Base-by-base conservation (phyloP, 2,329 filamentous ascomycete species). In the Exophiala dermatitidis region DNA sequence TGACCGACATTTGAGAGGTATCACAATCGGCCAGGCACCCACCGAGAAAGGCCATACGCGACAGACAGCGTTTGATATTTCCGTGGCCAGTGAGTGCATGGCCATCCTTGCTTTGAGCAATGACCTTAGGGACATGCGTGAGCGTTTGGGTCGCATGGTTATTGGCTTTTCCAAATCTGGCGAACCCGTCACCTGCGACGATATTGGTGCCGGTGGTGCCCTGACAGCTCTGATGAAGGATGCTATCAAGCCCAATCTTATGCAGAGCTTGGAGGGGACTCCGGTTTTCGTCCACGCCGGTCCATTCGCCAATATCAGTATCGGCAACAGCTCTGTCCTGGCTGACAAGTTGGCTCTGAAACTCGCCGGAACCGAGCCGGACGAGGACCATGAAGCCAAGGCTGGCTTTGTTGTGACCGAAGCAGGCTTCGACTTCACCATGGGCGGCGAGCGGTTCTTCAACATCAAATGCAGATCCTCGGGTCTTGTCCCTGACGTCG, bases 391-490 rank as follows among this genome's bases (percentile, higher is more conserved):
- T 66, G 77, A 82, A 47, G 76, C 84, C 63, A 91, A 93, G 77
- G 82, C 87, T 31, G 93, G 93, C 6, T 97, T 93, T 65, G 91
- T 96, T 26, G 84, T 98, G 36, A 98, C 93, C 1, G 93, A 98
- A 72, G 91, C 93, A 49, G 93, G 93, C 6, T 98, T 98, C 71
- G 93, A 98, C 72, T 98, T 98, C 74, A 97, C 93, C 65, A 98
- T 98, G 93, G 93, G 93, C 60, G 93, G 93, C 59, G 93, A 98
- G 79, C 86, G 93, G 48, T 98, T 98, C 80, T 97, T 98, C 83
- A 97, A 98, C 77, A 97, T 98, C 78, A 98, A 98, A 79, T 97
- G 93, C 75, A 86, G 93, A 56, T 87, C 90, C 6, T 96, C 91
- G 4, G 91, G 91, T 28, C 84, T 98, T 43, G 82, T 89, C 2